phyloP scores from a whole-genome alignment of 495 filamentous ascomycete genomes.

The Penicillium maclennaniae region DNA sequence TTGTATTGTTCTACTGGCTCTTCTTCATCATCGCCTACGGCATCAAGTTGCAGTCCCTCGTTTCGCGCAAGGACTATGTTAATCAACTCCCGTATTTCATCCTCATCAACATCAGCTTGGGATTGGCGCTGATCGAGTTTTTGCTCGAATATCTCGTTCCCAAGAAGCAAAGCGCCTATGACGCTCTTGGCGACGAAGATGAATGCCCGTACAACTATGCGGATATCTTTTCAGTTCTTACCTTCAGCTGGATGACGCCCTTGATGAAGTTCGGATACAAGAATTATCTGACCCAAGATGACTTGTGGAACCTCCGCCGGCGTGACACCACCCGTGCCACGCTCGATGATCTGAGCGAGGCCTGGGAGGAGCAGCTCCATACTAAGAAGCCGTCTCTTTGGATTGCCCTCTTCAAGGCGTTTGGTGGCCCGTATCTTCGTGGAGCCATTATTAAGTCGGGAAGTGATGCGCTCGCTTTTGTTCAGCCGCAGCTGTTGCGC shows the following conservation, averaged over 20 bases:
- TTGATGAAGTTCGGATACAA: slow-evolving; percentile 96
- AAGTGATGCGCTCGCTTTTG: slow-evolving; percentile 80
- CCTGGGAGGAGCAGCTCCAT: slow-evolving; percentile 74
- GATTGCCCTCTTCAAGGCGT: slow-evolving; percentile 81
- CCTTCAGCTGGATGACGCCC: slow-evolving; percentile 98
- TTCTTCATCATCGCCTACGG: slow-evolving; percentile 76
- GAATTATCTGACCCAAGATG: slow-evolving; percentile 88
- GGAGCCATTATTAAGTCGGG: slow-evolving; percentile 79
- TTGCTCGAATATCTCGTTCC: slow-evolving; percentile 83
- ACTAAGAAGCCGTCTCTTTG: slow-evolving; percentile 82
- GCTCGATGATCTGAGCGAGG: slow-evolving; percentile 58
- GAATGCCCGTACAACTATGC: slow-evolving; percentile 96
- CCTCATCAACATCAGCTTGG: slow-evolving; percentile 69
- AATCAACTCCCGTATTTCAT: slow-evolving; percentile 71
- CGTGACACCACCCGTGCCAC: slow-evolving; percentile 74
- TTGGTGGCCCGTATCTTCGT: slow-evolving; percentile 75
- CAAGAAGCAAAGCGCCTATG: slow-evolving; percentile 82
- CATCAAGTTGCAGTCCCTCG: slow-evolving; percentile 84
- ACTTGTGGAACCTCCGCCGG: slow-evolving; percentile 88
- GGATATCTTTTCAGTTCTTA: slow-evolving; percentile 87
- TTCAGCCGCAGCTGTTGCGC: slow-evolving; percentile 87
- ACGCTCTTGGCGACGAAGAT: slow-evolving; percentile 78
- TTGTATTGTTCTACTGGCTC: slow-evolving; percentile 95
- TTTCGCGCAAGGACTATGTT: slow-evolving; percentile 68
- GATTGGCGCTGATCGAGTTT: slow-evolving; percentile 71